phyloP scores from a whole-genome alignment of 2,329 filamentous ascomycete genomes.

The Ascochyta koolunga region DNA sequence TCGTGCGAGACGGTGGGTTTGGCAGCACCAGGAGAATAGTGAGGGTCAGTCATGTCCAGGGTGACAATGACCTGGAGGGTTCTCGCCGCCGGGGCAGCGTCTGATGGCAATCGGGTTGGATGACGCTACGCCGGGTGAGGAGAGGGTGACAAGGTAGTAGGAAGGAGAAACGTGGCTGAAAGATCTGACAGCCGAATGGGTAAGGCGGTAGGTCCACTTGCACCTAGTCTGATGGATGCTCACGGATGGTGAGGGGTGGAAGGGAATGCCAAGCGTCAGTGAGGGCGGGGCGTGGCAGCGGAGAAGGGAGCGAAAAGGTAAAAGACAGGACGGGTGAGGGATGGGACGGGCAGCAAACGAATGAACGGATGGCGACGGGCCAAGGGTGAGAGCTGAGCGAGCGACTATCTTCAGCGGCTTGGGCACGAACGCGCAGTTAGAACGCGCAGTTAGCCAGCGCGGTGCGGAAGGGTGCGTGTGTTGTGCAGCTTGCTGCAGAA shows the following conservation, averaged over 20 bases:
- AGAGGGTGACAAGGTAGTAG: conserved; percentile 24
- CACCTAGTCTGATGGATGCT: conserved; percentile 14
- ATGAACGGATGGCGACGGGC: conserved; percentile 1
- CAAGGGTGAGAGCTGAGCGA: conserved; percentile 3
- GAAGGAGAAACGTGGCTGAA: conserved; percentile 33
- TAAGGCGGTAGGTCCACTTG: conserved; percentile 28
- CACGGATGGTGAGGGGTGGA: conserved; percentile 16
- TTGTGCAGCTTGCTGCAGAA: conserved; percentile 16
- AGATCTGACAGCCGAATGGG: conserved; percentile 30
- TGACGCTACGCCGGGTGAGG: conserved; percentile 22
- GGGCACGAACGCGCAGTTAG: conserved; percentile 11
- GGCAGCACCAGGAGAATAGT: conserved; percentile 12
- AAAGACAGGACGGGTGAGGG: not conserved
- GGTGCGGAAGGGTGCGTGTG: conserved; percentile 8
- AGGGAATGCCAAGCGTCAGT: conserved; percentile 7
- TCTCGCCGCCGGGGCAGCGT: conserved; percentile 13
- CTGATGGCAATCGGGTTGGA: conserved; percentile 17
- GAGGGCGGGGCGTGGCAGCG: conserved; percentile 19
- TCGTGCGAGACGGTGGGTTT: conserved; percentile 9
- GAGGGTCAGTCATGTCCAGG: conserved; percentile 24
- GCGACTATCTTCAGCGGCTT: conserved; percentile 11
- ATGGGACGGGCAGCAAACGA: conserved; percentile 6
- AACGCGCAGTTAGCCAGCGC: no score
- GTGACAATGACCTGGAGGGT: conserved; percentile 5
- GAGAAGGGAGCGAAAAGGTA: conserved; percentile 5